Base-by-base conservation (phyloP, 1,284 basidiomycete species). In the Fomitiporia mediterranea region DNA sequence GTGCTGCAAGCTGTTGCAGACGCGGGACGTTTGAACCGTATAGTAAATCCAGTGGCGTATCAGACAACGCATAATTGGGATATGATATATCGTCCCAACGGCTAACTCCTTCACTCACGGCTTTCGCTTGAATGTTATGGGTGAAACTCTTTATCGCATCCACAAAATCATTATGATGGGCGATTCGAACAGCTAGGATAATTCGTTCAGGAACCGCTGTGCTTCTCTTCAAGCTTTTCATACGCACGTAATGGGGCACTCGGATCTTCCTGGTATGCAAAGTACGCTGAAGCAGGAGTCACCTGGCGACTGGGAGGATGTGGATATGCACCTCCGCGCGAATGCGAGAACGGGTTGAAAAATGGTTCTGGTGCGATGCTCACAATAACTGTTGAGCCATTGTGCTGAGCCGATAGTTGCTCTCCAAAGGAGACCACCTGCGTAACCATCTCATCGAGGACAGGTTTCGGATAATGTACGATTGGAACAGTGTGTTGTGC, bases 61-160 rank as follows among this genome's bases (percentile, higher is more conserved):
- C 55, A 11, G 27, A 39, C 3, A 56, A 32, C 8, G 62, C 57
- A 35, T 64, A 64, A 46, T 62, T 64, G 8, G 60, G 57, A 52
- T 64, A 64, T 21, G 59, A 55, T 21, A 53, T 34, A 37, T 58
- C 56, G 17, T 54, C 56, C 52, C 51, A 58, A 8, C 28, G 43
- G 34, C 56, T 58, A 9, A 56, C 37, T 7, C 56, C 56, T 13
- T 44, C n/a, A 25, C 19, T 9, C 6, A 58, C 52, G 15, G 56
- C 56, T 15, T 43, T 35, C 7, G 43, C 51, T 25, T 58, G 56
- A 30, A 58, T 42, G 11, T 13, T 44, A 11, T 44, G 8, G 11
- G 44, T 27, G 42, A 52, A 46, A 2, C 34, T 25, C 34, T 54
- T 58, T 30, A 58, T 17, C 21, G 30, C 39, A 2, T 15, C 17